Conservation (phyloP, 116 monocot genomes). For the Iris pallida region DNA sequence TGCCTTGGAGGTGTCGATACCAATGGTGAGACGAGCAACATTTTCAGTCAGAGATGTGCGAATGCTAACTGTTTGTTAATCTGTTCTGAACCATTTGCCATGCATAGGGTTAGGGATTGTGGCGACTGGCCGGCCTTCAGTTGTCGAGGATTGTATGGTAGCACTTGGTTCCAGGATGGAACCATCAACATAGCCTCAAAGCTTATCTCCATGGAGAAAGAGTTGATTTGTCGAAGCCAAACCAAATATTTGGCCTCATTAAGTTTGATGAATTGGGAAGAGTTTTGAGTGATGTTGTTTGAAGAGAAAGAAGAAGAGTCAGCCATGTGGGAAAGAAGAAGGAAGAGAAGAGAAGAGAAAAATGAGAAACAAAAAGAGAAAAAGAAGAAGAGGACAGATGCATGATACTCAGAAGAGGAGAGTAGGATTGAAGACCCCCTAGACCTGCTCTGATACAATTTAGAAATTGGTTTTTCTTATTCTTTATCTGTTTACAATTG, state of each 20-base stretch:
- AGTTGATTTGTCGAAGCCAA: neutral
- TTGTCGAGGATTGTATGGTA: neutral
- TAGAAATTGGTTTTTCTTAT: neutral
- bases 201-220: neutral
- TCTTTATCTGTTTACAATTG: neutral
- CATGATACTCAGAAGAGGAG: neutral
- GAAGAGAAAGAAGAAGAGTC: neutral
- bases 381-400: neutral
- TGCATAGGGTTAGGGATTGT: neutral
- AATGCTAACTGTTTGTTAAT: neutral
- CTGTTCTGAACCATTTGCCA: neutral
- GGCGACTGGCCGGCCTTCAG: neutral
- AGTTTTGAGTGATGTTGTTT: neutral
- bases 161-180: neutral
- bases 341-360: neutral
- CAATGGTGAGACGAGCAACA: neutral
- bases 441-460: neutral
- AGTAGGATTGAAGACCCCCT: neutral
- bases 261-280: neutral
- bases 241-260: neutral
- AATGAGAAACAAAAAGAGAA: neutral
- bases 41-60: neutral
- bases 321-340: neutral
- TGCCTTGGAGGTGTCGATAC: neutral
- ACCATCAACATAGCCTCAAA: neutral